Percentiles rank a stretch among this genome's conserved stretches.
Conservation (phyloP, 2,329 filamentous ascomycete species). For the Fusarium decemcellulare region DNA sequence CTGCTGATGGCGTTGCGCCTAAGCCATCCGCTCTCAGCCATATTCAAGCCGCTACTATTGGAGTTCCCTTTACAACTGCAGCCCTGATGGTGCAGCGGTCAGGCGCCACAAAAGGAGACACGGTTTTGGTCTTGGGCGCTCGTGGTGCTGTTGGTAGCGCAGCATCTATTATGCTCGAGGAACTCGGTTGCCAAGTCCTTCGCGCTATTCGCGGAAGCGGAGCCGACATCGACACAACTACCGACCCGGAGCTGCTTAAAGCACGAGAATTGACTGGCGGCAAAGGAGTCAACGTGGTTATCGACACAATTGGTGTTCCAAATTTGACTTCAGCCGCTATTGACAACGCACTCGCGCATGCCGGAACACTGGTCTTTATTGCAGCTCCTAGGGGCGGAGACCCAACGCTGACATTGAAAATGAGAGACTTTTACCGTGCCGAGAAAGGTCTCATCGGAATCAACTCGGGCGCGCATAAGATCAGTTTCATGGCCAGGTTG, state of each 20-base stretch:
- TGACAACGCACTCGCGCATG: neutral
- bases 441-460: constrained; percentile 2
- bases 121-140: neutral
- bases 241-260: neutral
- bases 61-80: constrained; percentile 6
- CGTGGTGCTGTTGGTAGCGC: constrained; percentile 1
- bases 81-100: constrained; percentile 1
- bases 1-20: neutral
- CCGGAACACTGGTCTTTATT: constrained; percentile 1
- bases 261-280: neutral
- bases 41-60: neutral
- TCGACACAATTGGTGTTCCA: neutral
- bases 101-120: neutral
- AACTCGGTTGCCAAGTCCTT: neutral
- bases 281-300: neutral
- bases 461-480: neutral
- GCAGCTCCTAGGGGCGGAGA: neutral
- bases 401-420: neutral
- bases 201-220: neutral
- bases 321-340: neutral
- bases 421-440: constrained; percentile 5
- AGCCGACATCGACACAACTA: neutral
- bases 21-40: neutral
- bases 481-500: neutral
- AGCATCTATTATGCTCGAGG: neutral